Percentiles rank a stretch among this genome's conserved stretches.
phyloP scores from a whole-genome alignment of 228 moss, liverwort and hornwort species.

The Sphagnum fallax region DNA sequence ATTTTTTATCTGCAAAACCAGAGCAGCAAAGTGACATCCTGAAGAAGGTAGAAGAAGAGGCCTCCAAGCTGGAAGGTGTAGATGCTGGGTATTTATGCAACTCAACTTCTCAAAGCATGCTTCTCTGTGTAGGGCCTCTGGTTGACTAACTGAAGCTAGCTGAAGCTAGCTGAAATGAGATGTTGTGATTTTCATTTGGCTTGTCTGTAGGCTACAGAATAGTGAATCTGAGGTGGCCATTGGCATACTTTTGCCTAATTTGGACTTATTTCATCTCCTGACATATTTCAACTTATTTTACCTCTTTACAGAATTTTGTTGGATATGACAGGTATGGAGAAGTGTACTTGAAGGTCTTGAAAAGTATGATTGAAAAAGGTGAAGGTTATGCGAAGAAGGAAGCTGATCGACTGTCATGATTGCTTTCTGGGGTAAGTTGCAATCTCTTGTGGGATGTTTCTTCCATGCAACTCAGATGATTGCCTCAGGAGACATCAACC shows the following conservation, averaged over 20 bases:
- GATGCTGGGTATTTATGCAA: slow-evolving; percentile 55
- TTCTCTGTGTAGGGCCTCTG: no score
- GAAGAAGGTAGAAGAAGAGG: slow-evolving; percentile 69
- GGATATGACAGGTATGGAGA: slow-evolving; percentile 61
- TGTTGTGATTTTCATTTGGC: no score
- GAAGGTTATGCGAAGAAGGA: slow-evolving; percentile 92
- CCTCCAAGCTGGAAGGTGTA: slow-evolving; percentile 60
- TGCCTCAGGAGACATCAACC: no score
- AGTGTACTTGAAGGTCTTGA: slow-evolving; percentile 82
- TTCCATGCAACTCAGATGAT: no score
- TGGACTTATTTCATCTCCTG: background rate
- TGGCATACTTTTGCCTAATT: no score
- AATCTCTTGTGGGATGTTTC: background rate
- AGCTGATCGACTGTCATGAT: slow-evolving; percentile 66
- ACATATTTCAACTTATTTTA: background rate
- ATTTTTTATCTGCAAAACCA: slow-evolving; percentile 63
- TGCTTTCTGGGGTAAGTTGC: slow-evolving; percentile 68
- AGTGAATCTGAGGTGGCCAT: no score
- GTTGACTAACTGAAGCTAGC: no score
- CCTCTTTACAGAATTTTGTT: no score
- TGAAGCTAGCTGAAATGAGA: no score
- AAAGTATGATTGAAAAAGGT: slow-evolving; percentile 76
- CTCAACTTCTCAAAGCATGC: no score
- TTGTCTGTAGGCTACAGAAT: no score
- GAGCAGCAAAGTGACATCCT: slow-evolving; percentile 50